Conservation (phyloP, 2,329 filamentous ascomycete species). For the Tolypocladium pustulatum region DNA sequence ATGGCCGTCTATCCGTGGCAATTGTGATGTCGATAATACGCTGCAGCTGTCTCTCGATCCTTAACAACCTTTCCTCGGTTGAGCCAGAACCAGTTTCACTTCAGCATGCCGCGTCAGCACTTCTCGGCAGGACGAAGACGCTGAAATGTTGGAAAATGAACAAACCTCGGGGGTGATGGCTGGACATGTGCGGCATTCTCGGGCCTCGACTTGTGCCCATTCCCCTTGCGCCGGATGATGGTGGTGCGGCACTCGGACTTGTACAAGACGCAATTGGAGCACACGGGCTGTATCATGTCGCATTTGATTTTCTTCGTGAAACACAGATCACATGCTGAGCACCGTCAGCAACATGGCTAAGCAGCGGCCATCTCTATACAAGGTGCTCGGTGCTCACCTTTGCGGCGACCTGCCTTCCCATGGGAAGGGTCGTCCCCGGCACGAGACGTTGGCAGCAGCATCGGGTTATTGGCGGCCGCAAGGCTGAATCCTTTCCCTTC, state of each 20-base stretch:
- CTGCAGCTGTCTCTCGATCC: slow-evolving; percentile 21
- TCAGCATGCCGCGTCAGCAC: background rate
- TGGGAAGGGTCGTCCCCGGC: background rate
- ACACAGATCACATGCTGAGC: slow-evolving; percentile 30
- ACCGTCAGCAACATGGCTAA: background rate
- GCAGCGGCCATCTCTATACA: background rate
- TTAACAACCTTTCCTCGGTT: slow-evolving; percentile 16
- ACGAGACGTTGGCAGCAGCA: background rate
- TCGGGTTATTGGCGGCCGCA: background rate
- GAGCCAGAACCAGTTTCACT: slow-evolving; percentile 3
- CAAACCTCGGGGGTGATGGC: background rate
- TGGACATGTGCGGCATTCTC: background rate
- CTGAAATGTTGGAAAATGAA: too few relatives aligned
- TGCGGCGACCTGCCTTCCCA: background rate
- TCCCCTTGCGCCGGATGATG: slow-evolving; percentile 14
- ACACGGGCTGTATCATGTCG: slow-evolving; percentile 30
- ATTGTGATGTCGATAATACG: slow-evolving; percentile 13
- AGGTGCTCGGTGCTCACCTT: background rate
- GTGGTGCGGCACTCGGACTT: slow-evolving; percentile 24
- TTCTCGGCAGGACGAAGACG: too few relatives aligned
- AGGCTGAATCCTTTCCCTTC: too few relatives aligned
- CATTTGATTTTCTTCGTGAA: slow-evolving; percentile 36
- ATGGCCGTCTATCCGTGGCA: background rate
- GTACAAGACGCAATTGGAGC: slow-evolving; percentile 32
- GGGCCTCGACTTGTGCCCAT: slow-evolving; percentile 8